Base-by-base conservation (phyloP, 345 rosid genomes). In the Aurinia saxatilis region DNA sequence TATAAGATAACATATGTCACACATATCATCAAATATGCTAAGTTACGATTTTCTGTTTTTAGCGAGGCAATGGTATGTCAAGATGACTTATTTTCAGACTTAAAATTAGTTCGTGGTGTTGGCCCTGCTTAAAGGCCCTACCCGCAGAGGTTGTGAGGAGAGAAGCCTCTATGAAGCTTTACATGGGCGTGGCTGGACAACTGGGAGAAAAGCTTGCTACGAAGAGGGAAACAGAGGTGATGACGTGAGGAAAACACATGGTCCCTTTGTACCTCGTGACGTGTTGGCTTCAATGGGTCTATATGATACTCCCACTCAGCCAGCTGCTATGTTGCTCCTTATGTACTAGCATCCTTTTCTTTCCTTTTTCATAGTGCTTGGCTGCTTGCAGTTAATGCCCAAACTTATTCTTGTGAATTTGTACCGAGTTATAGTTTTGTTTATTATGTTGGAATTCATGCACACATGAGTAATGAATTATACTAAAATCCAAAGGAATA, bases 151-250 rank as follows among this genome's bases (percentile, higher is more conserved):
- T 88, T 27, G 86, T 86, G 47, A 83, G 99, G 73, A 86, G 99
- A 78, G 86, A 80, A 73, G 82, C 95, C 18, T 90, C 95, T 64
- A 82, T 82, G 97, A 95, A 88, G 71, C 95, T 95, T 62, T 88
- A 90, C 77, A 82, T 95, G 99, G 99, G 97, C 63, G 79, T 80
- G 95, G 99, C 99, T 59, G 99, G 97, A 36, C 97, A 88, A 51
- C 55, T 95, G 76, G 99, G 97, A 33, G 99, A 95, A 63, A 84
- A 51, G 80, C 97, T 95, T 67, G 97, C 99, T 12, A 79, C 81
- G 66, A 88, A 79, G 76, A 84, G 99, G 66, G 98, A 86, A 70
- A 67, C 54, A 18, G 97, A 95, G 79, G 77, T 90, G 97, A 79
- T 86, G 80, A 75, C 87, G 98, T 18, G 96, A 90, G 38, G 95